A percentile compares a stretch with the other conserved stretches of the same genome.
Conservation (phyloP, 345 rosid genomes). For the Acer saccharum region DNA sequence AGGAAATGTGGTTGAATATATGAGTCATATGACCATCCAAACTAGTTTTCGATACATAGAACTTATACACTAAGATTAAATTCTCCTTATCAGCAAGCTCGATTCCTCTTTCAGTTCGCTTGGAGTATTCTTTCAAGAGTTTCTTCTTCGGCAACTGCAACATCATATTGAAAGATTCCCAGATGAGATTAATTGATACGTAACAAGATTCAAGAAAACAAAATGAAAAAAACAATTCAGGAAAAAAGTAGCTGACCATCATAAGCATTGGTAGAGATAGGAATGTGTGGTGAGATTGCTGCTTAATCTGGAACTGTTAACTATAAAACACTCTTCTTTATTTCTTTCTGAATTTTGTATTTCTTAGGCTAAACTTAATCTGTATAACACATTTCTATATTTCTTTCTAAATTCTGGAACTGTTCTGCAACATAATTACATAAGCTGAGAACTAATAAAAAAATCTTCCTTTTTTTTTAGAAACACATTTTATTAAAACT, state of each 20-base stretch:
- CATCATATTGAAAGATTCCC: neutral
- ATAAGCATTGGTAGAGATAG: conserved; percentile 35
- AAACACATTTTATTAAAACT: too few species aligned
- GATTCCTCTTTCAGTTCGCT: conserved; percentile 43
- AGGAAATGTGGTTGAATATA: neutral
- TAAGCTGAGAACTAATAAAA: too few species aligned
- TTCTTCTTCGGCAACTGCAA: conserved; percentile 19
- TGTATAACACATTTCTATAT: too few species aligned
- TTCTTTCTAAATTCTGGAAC: too few species aligned
- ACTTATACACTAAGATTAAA: conserved; percentile 1
- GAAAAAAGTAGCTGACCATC: conserved; percentile 40
- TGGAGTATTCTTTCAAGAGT: conserved; percentile 61
- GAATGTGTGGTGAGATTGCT: conserved; percentile 16
- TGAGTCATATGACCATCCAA: neutral
- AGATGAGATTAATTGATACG: neutral
- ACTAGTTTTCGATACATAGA: conserved; percentile 5
- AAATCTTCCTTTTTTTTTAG: too few species aligned
- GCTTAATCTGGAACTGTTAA: too few species aligned
- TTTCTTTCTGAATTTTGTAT: too few species aligned
- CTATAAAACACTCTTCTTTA: too few species aligned
- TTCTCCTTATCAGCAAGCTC: conserved; percentile 5
- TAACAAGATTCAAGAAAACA: neutral
- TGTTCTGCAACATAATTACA: too few species aligned
- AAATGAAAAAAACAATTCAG: neutral
- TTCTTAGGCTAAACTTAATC: too few species aligned